Conservation (phyloP, 768 basidiomycete genomes). For the Termitomyces sp. region DNA sequence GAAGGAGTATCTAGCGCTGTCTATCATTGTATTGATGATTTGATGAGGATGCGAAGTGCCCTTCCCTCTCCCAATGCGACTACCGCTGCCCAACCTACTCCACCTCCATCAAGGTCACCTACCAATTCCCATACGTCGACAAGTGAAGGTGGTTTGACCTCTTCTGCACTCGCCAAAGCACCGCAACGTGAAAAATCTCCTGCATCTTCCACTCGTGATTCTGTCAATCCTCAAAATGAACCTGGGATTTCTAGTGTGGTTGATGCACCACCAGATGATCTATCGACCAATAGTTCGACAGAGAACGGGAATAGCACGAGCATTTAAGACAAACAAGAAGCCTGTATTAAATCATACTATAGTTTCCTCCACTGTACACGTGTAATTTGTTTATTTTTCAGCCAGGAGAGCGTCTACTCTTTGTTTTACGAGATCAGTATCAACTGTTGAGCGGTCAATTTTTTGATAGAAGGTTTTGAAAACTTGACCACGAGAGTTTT, state of each 20-base stretch:
- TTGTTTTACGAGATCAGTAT: conserved; percentile 49
- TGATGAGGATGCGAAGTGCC: conserved; percentile 70
- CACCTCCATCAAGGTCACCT: not conserved
- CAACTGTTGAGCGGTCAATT: conserved; percentile 56
- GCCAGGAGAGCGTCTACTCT: conserved; percentile 38
- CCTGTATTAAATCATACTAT: conserved; percentile 1
- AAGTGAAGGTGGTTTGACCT: not conserved
- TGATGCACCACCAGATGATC: not conserved
- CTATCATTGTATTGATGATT: conserved; percentile 73
- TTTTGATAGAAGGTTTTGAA: conserved; percentile 60
- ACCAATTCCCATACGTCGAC: not conserved
- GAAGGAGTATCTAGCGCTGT: conserved; percentile 73
- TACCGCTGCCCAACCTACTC: conserved; percentile 1
- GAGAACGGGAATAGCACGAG: not conserved
- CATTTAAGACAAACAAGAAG: not conserved
- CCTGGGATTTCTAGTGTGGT: not conserved
- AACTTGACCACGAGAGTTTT: conserved; percentile 40
- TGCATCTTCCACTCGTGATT: conserved; percentile 1
- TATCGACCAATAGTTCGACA: not conserved
- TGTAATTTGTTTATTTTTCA: conserved; percentile 2
- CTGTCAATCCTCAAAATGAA: not conserved
- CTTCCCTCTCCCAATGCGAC: conserved; percentile 37
- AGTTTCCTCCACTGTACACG: not conserved
- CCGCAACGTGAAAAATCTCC: not conserved
- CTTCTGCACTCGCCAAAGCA: not conserved